These are phyloP conservation scores for Artemisia argyi DNA, from an alignment of 129 eudicot genomes.

Conservation along the genomic window DNA sequence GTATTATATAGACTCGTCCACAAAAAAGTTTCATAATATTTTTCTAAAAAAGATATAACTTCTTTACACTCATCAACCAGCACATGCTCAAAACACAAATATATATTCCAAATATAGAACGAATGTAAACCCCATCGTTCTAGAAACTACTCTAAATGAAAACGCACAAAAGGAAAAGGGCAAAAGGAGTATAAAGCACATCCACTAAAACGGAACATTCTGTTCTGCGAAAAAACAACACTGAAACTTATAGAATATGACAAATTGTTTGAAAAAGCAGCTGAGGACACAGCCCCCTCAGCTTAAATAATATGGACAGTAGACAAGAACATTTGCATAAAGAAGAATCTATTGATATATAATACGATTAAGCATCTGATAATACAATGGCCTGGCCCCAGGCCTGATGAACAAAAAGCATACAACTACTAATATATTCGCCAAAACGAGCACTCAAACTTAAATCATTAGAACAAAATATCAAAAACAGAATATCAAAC, in stretches of 20 bases:
- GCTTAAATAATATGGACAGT: slow-evolving; percentile 23
- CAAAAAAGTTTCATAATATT: slow-evolving; percentile 8
- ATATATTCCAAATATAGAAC: slow-evolving; percentile 9
- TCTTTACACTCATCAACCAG: background rate
- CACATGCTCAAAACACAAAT: slow-evolving; percentile 14
- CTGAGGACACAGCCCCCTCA: slow-evolving; percentile 3
- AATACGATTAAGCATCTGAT: slow-evolving; percentile 51
- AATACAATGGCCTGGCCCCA: slow-evolving; percentile 32
- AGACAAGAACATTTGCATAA: slow-evolving; percentile 23
- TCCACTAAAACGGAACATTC: slow-evolving; percentile 37
- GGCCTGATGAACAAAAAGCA: slow-evolving; percentile 30
- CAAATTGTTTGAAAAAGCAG: slow-evolving; percentile 6
- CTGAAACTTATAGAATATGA: slow-evolving; percentile 25
- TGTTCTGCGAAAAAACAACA: slow-evolving; percentile 50
- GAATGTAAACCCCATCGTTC: slow-evolving; percentile 14
- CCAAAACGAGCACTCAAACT: slow-evolving; percentile 35
- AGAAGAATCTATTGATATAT: slow-evolving; percentile 23
- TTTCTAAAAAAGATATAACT: background rate
- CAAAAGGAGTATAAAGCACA: slow-evolving; percentile 19
- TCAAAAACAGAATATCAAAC: slow-evolving; percentile 33
- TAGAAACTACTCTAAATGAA: slow-evolving; percentile 12
- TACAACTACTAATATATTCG: slow-evolving; percentile 42
- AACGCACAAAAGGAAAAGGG: slow-evolving; percentile 13
- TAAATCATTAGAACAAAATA: slow-evolving; percentile 24
- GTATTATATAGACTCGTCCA: slow-evolving; percentile 14